Evolutionary conservation across 192 early-diverging fungal species (phyloP).

Genomic region (Coemansia sp.): DNA sequence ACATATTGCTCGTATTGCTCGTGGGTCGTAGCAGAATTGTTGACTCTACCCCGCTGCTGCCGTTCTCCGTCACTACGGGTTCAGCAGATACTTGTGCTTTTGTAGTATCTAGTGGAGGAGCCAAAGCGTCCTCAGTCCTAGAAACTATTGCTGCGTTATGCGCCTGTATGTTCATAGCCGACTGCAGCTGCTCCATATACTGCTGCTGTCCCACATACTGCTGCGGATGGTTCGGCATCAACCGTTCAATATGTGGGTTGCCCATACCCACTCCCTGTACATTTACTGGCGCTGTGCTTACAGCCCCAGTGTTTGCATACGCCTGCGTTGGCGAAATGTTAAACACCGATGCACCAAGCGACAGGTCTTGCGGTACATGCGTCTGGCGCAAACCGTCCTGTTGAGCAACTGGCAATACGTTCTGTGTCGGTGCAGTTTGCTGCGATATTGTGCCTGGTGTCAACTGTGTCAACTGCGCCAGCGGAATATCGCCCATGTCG

Average conservation of each 20-base stretch:
- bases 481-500: conserved; percentile 48
- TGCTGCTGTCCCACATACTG: neutral
- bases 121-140: neutral
- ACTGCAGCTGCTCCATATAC: neutral
- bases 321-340: conserved; percentile 1
- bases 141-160: neutral
- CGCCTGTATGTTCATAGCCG: conserved; percentile 4
- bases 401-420: neutral
- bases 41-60: conserved; percentile 28
- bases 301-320: neutral
- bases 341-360: neutral
- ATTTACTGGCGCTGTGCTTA: neutral
- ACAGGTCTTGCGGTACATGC: neutral
- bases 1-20: neutral
- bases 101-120: neutral
- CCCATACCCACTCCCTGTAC: neutral
- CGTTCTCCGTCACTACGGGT: conserved; percentile 3
- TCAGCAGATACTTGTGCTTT: neutral
- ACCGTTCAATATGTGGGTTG: neutral
- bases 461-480: conserved; percentile 38
- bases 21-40: conserved; percentile 14
- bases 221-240: conserved; percentile 1
- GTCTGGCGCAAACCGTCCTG: neutral
- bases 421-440: neutral
- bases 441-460: neutral